Percentiles rank a stretch among this genome's conserved stretches.
phyloP scores from a whole-genome alignment of 2,329 filamentous ascomycete genomes.

The Colletotrichum australisinense region DNA sequence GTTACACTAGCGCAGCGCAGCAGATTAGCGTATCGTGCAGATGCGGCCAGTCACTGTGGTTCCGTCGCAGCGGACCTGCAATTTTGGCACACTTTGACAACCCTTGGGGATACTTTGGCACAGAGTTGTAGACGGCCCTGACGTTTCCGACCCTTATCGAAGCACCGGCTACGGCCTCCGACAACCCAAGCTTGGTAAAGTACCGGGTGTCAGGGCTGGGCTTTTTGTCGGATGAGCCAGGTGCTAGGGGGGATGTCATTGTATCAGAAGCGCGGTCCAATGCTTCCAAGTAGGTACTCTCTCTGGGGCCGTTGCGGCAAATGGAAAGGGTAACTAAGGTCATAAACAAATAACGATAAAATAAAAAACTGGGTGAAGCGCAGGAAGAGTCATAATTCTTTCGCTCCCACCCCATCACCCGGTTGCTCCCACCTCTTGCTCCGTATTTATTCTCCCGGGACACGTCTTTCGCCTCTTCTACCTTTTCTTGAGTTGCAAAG shows the following conservation, averaged over 20 bases:
- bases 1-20: conserved; percentile 26
- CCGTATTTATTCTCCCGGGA: conserved; percentile 31
- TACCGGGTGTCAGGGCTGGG: conserved; percentile 20
- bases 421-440: conserved; percentile 22
- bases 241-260: conserved; percentile 29
- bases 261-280: conserved; percentile 20
- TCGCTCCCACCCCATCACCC: conserved; percentile 23
- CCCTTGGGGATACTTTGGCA: background rate
- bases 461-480: conserved; percentile 21
- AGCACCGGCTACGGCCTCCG: conserved; percentile 5
- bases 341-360: conserved; percentile 13
- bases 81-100: background rate
- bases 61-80: background rate
- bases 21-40: conserved; percentile 23
- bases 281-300: background rate
- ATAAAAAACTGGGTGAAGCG: conserved; percentile 32
- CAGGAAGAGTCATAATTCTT: conserved; percentile 35
- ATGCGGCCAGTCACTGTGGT: conserved; percentile 12
- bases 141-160: conserved; percentile 7
- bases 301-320: conserved; percentile 23
- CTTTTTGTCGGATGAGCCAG: conserved; percentile 8
- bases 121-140: background rate
- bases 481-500: conserved; percentile 7
- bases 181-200: conserved; percentile 7
- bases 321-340: background rate